phyloP scores from a whole-genome alignment of 257 asterid genomes.

The Solanum stenotomum region DNA sequence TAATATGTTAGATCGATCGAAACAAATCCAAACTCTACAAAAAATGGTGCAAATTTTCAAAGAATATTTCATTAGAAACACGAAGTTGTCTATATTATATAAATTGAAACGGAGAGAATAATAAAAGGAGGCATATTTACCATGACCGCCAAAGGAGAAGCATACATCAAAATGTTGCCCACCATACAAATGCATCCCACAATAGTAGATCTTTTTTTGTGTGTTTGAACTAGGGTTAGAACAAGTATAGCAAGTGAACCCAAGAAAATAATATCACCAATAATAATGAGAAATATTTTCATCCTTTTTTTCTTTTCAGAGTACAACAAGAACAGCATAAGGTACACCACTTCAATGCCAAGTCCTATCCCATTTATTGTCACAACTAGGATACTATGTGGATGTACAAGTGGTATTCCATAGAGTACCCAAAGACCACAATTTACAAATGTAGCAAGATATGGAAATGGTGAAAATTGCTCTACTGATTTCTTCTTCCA shows the following conservation, averaged over 20 bases:
- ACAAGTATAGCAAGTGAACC: constrained; percentile 42
- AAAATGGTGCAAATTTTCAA: background rate
- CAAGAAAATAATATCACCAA: constrained; percentile 35
- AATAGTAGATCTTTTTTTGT: constrained; percentile 38
- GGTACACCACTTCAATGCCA: constrained; percentile 38
- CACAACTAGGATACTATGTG: constrained; percentile 54
- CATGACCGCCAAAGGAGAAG: constrained; percentile 72
- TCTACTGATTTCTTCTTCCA: constrained; percentile 63
- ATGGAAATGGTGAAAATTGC: constrained; percentile 62
- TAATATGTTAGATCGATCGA: background rate
- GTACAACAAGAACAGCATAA: constrained; percentile 27
- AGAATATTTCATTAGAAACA: background rate
- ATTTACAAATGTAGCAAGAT: constrained; percentile 65
- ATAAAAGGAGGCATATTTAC: constrained; percentile 4
- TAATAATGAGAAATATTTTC: constrained; percentile 20
- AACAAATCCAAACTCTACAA: background rate
- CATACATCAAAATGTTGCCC: constrained; percentile 70
- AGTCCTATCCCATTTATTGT: constrained; percentile 68
- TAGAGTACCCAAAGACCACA: constrained; percentile 75
- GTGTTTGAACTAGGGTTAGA: constrained; percentile 27
- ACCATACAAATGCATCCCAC: constrained; percentile 63
- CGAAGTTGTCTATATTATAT: background rate
- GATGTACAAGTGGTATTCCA: constrained; percentile 75
- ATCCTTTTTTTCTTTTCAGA: constrained; percentile 34
- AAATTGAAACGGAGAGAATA: background rate